Conservation (phyloP, 2,329 filamentous ascomycete genomes). For the Talaromyces sp. region DNA sequence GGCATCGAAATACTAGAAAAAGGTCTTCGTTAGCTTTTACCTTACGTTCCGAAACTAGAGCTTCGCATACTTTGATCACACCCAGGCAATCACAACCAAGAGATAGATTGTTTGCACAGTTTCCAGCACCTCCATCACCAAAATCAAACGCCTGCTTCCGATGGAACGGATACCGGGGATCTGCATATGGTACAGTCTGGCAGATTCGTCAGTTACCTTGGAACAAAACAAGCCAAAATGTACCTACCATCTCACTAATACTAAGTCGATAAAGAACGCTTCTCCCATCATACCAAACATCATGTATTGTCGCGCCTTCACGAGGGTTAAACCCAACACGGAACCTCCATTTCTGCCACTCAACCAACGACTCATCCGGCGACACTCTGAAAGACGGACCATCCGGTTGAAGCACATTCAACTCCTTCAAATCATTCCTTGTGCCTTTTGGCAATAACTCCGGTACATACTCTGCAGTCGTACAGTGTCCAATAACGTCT, state of each 20-base stretch:
- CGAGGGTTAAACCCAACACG: constrained; percentile 63
- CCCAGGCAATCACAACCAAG: constrained; percentile 66
- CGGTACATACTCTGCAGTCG: constrained; percentile 48
- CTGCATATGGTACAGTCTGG: constrained; percentile 47
- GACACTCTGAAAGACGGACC: constrained; percentile 57
- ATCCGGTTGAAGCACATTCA: constrained; percentile 61
- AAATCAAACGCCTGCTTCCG: constrained; percentile 66
- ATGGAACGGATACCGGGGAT: constrained; percentile 58
- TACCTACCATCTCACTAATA: constrained; percentile 54
- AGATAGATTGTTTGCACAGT: constrained; percentile 59
- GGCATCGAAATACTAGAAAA: constrained; percentile 53
- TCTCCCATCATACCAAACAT: constrained; percentile 60
- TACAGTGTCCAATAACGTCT: constrained; percentile 50
- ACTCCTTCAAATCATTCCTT: constrained; percentile 57
- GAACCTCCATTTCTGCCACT: constrained; percentile 64
- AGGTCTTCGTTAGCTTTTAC: background rate
- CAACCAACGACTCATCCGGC: constrained; percentile 49
- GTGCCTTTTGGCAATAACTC: constrained; percentile 43
- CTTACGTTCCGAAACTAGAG: background rate
- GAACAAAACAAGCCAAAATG: background rate
- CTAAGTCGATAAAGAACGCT: constrained; percentile 61
- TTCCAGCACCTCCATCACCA: constrained; percentile 60
- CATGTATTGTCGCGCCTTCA: constrained; percentile 63
- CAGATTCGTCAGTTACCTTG: background rate
- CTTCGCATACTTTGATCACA: constrained; percentile 46